A percentile compares a stretch with the other conserved stretches of the same genome.
Conservation (phyloP, 1,284 basidiomycete genomes). For the Moesziomyces antarcticus region DNA sequence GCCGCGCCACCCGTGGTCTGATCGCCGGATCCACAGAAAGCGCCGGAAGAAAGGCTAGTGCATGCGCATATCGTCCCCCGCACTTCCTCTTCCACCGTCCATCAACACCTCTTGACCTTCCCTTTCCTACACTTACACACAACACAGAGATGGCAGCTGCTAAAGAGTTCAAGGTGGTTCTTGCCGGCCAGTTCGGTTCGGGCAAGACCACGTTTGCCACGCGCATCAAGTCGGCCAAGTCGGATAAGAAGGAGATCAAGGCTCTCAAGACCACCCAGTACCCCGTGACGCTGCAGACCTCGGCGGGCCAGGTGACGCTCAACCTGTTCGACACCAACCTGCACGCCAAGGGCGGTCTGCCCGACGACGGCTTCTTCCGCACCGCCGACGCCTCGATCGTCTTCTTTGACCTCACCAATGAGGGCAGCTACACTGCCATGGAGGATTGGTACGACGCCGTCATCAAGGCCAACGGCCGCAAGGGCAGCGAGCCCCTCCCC, state of each 20-base stretch:
- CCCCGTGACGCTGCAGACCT: conserved; percentile 39
- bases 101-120: background rate
- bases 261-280: conserved; percentile 48
- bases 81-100: background rate
- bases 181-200: conserved; percentile 43
- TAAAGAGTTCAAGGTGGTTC: conserved; percentile 50
- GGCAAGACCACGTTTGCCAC: conserved; percentile 52
- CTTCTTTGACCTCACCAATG: conserved; percentile 43
- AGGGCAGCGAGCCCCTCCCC: conserved; percentile 46
- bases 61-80: background rate
- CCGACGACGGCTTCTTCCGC: conserved; percentile 51
- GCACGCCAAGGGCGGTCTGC: conserved; percentile 49
- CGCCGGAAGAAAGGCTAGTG: background rate
- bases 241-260: conserved; percentile 45
- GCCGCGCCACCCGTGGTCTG: too few species aligned
- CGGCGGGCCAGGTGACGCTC: conserved; percentile 39
- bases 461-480: conserved; percentile 43
- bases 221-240: conserved; percentile 41
- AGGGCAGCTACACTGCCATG: conserved; percentile 44
- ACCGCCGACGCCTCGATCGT: conserved; percentile 41
- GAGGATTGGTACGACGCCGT: conserved; percentile 51
- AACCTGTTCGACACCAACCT: conserved; percentile 49
- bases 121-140: background rate
- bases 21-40: background rate
- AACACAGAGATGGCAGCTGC: conserved; percentile 16